Base-by-base conservation (phyloP, 352 stramenopile genomes). In the Globisporangium nodosum region DNA sequence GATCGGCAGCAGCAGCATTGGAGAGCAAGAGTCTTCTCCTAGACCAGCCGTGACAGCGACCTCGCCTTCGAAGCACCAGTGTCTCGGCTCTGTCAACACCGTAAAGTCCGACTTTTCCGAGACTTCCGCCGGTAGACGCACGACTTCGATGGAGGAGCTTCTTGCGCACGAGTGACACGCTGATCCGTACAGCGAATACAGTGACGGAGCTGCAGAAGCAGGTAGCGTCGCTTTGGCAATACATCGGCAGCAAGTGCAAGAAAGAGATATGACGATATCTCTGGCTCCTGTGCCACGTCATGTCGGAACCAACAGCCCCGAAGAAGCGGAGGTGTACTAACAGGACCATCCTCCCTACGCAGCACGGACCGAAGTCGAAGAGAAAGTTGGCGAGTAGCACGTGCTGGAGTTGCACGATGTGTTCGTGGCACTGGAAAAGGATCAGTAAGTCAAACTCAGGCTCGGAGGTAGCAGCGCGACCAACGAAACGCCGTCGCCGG, bases 291-390 rank as follows among this genome's bases (percentile, higher is more conserved):
- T 93, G 45, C 24, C 24, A 27, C 81, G 81, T 4, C 83, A 90
- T 40, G 83, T 89, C 13, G 83, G 83, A 12, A 86, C 90, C 63
- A 91, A 91, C 73, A 77, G 81, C 39, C 78, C 77, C 11, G 81
- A 93, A 46, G 79, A 88, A 20, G 77, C 79, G 13, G 63, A 90
- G 43, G 53, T 85, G 30, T 90, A 84, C 64, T 91, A 81, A 81
- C 76, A 89, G 58, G 85, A 90, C 55, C 81, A 91, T 61, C 70
- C 87, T 7, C 72, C 87, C 15, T 80, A 92, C 56, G 79, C 78
- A 0, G 61, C 67, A 16, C 80, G 90, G 56, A 70, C 91, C 2
- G 80, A 87, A 57, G 67, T 64, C 5, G 78, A 94, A 42, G 75
- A 89, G 54, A 76, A 76, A 39, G 61, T 70, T 27, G 73, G 73